Percentiles rank a stretch among this genome's conserved stretches.
Evolutionary conservation across 139 green algal species (phyloP).

Genomic region (Chlorella sp.): DNA sequence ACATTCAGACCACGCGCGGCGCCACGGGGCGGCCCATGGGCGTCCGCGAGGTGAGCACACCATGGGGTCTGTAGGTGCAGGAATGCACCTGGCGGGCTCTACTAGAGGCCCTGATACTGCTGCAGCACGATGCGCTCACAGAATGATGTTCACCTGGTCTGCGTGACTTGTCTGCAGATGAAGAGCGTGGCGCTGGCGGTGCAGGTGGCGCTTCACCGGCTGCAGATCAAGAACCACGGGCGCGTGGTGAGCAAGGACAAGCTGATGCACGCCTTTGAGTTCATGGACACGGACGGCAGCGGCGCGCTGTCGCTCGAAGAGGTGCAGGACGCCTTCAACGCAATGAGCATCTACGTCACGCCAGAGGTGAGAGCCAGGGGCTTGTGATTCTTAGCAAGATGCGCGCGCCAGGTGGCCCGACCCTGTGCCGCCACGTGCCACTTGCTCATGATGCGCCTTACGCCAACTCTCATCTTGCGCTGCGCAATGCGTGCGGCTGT

Average conservation of each 20-base stretch:
- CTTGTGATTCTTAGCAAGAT: neutral
- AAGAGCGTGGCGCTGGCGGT: slow-evolving; percentile 13
- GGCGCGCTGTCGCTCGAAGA: slow-evolving; percentile 4
- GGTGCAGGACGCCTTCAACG: slow-evolving; percentile 23
- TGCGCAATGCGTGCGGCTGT: neutral
- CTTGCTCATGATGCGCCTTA: neutral
- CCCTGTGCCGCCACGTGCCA: neutral
- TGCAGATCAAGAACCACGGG: slow-evolving; percentile 15
- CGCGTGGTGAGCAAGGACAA: slow-evolving; percentile 6
- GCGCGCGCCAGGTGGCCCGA: neutral
- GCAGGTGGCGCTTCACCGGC: slow-evolving; percentile 19
- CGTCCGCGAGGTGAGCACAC: slow-evolving; percentile 10
- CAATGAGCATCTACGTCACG: slow-evolving; percentile 22
- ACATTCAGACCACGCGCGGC: slow-evolving; percentile 18
- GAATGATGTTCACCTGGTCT: too few species aligned
- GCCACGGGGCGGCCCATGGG: slow-evolving; percentile 8
- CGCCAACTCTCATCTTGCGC: neutral
- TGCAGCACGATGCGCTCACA: too few species aligned
- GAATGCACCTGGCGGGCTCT: too few species aligned
- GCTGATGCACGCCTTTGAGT: slow-evolving; percentile 12
- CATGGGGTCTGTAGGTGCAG: too few species aligned
- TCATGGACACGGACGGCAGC: slow-evolving; percentile 9
- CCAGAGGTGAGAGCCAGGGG: too few species aligned
- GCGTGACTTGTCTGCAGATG: slow-evolving; percentile 12
- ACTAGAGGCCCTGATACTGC: too few species aligned